These are phyloP conservation scores for Austroboletus novae-zelandiae DNA, from an alignment of 1,284 basidiomycete genomes.

Conservation along the genomic window DNA sequence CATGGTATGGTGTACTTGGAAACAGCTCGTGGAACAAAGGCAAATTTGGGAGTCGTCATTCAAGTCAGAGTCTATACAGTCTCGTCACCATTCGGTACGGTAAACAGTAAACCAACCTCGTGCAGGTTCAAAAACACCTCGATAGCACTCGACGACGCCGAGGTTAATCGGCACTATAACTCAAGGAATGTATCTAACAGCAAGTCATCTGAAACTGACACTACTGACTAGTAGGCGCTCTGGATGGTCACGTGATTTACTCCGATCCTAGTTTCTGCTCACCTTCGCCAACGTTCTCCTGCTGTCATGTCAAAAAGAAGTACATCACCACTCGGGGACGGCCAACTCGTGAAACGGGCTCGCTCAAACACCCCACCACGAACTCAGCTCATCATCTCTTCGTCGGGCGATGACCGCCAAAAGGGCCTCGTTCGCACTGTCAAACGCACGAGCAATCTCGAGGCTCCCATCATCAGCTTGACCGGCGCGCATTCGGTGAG, in stretches of 20 bases:
- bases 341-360: slow-evolving; percentile 63
- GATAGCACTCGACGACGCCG: no score
- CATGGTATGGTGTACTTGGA: slow-evolving; percentile 26
- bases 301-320: slow-evolving; percentile 66
- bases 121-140: no score
- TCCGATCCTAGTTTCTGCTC: no score
- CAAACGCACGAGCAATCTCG: slow-evolving; percentile 73
- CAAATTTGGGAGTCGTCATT: slow-evolving; percentile 28
- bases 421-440: slow-evolving; percentile 76
- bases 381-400: slow-evolving; percentile 74
- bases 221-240: no score
- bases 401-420: slow-evolving; percentile 63
- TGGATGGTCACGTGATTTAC: no score
- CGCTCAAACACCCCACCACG: slow-evolving; percentile 57
- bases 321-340: slow-evolving; percentile 51
- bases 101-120: no score
- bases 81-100: no score
- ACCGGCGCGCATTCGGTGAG: slow-evolving; percentile 72
- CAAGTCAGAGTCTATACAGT: no score
- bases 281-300: neutral
- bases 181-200: no score
- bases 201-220: no score
- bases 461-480: slow-evolving; percentile 78
- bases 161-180: no score
- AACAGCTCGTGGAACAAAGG: slow-evolving; percentile 38